Evolutionary conservation across 441 rosid genomes (phyloP), one percentile per base, ranked within the genome.

Genomic region (Manihot esculenta): DNA sequence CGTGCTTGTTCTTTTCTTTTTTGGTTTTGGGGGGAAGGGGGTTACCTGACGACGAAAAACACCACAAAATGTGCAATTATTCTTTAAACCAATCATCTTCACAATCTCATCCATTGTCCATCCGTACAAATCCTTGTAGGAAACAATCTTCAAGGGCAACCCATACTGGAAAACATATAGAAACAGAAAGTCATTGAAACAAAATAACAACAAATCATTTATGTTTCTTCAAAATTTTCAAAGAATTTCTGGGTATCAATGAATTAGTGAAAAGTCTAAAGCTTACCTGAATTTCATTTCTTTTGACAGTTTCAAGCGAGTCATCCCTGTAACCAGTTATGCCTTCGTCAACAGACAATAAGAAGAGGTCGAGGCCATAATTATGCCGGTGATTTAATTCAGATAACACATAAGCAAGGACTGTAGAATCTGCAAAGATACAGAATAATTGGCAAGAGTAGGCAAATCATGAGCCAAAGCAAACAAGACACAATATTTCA

Each of bases 81-180:
- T 93, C 86, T 93, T 93, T 66, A 93, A 59, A 62, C 97, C 98
- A 21, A 93, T 93, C 87, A 89, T 85, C 86, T 88, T 89, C 62
- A 94, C 98, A 76, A 94, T 92, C 75, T 94, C 98, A 69, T 94
- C 99, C 99, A 93, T 93, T 1, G 98, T 93, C 97, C 98, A 93
- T 74, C 98, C 98, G 79, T 93, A 93, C 67, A 93, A 79, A 77
- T 93, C 97, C 86, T 91, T 91, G 85, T 93, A 93, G 7, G 98
- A 91, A 73, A 91, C 87, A 63, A 91, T 87, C 83, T 88, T 83
- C 41, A 93, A 84, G 10, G 98, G 97, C 77, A 93, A 76, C 3
- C 89, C 96, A 83, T 93, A 93, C 98, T 93, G 79, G 27, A 56
- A 3, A 48, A 63, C 15, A 47, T 9, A 54, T 10, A 68, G 10